phyloP scores from a whole-genome alignment of 2,329 filamentous ascomycete species.

The Xylariales sp. region DNA sequence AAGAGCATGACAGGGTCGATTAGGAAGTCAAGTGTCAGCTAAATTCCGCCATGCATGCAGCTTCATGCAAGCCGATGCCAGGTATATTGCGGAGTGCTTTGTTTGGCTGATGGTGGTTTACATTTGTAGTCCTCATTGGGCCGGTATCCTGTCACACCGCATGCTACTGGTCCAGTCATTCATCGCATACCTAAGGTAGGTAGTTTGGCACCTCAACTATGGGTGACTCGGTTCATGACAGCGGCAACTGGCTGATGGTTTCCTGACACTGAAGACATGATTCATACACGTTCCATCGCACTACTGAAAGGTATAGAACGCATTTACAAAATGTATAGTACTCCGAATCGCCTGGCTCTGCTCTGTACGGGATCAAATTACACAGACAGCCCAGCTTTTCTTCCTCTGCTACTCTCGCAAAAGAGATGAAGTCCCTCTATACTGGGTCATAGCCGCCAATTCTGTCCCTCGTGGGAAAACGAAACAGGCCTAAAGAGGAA shows the following conservation, averaged over 20 bases:
- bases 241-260: too few relatives aligned
- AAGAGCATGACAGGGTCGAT: background rate
- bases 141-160: slow-evolving; percentile 5
- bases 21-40: background rate
- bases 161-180: too few relatives aligned
- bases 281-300: slow-evolving; percentile 12
- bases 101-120: slow-evolving; percentile 2
- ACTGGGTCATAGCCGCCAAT: slow-evolving; percentile 15
- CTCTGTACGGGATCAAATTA: slow-evolving; percentile 21
- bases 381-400: slow-evolving; percentile 16
- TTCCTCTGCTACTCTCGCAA: slow-evolving; percentile 17
- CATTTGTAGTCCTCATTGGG: slow-evolving; percentile 4
- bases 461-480: slow-evolving; percentile 12
- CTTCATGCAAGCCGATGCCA: slow-evolving; percentile 2
- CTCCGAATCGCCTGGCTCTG: slow-evolving; percentile 22
- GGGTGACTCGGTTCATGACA: too few relatives aligned
- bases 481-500: slow-evolving; percentile 15
- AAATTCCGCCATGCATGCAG: slow-evolving; percentile 3
- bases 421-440: slow-evolving; percentile 15
- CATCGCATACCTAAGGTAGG: too few relatives aligned
- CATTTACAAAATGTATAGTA: slow-evolving; percentile 31
- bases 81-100: background rate
- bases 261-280: slow-evolving; percentile 1
- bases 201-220: too few relatives aligned
- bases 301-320: slow-evolving; percentile 27